Base-by-base conservation (phyloP, 306 rosid genomes). In the Clitoria ternatea region DNA sequence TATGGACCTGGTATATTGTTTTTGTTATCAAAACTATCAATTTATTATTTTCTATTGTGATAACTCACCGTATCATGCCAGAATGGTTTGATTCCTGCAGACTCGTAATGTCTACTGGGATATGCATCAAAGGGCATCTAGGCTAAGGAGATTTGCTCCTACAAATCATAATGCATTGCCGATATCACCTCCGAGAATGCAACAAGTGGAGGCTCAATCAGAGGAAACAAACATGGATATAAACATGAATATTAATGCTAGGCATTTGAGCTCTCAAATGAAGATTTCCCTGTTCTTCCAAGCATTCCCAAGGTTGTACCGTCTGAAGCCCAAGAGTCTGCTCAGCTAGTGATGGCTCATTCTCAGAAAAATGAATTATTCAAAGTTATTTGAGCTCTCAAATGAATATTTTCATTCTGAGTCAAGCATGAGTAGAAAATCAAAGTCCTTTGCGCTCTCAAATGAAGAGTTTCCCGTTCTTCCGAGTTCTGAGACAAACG, bases 231-330 rank as follows among this genome's bases (percentile, higher is more conserved):
- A 56, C 23, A 56, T 14, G 63, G 23, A 8, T 56, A n/a, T n/a
- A n/a, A n/a, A n/a, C n/a, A n/a, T n/a, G n/a, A n/a, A n/a, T n/a
- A n/a, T n/a, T n/a, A 0, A 27, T 27, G n/a, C 39, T 0, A 27
- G 22, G 35, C 13, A 13, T 67, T 72, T 61, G 74, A 83, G 59
- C 69, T 79, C 48, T 23, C 80, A 45, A 72, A 61, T 1, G 85
- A 75, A 66, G 83, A 83, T 18, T 85, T 83, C 65, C 85, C 89
- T 2, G n/a, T 48, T 53, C 89, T 85, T 75, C 22, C 64, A 11
- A 23, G 70, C 75, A 59, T 24, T 48, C 26, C 17, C 35, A 68
- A 19, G 15, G n/a, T n/a, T n/a, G n/a, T n/a, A n/a, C n/a, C n/a
- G n/a, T 15, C 74, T n/a, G 52, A 81, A 69, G 54, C 62, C 42